These are phyloP conservation scores for Talaromyces sp. DNA, from an alignment of 2,329 filamentous ascomycete genomes.

Conservation along the genomic window DNA sequence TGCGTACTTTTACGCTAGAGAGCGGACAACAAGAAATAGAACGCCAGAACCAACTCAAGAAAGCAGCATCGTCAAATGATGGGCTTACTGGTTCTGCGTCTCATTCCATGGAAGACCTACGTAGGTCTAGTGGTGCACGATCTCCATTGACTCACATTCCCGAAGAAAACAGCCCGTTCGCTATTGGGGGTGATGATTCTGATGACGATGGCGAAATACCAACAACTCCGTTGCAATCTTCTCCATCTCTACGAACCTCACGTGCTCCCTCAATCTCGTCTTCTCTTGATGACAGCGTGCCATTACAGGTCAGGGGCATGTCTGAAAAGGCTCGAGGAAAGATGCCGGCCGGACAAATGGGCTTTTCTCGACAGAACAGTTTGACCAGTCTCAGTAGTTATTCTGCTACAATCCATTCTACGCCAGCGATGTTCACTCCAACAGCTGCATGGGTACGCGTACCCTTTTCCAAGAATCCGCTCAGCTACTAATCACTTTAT, in stretches of 20 bases:
- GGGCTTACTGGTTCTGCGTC: constrained; percentile 35
- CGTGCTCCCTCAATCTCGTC: constrained; percentile 67
- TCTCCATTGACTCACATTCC: constrained; percentile 65
- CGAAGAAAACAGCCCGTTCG: constrained; percentile 76
- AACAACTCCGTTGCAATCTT: constrained; percentile 59
- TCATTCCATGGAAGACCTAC: constrained; percentile 41
- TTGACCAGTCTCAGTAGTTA: constrained; percentile 72
- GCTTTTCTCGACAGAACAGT: constrained; percentile 87
- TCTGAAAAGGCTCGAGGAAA: constrained; percentile 96
- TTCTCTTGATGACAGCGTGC: constrained; percentile 72
- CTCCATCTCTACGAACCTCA: constrained; percentile 52
- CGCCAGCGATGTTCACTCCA: constrained; percentile 64
- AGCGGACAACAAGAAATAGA: constrained; percentile 90
- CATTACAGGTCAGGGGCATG: constrained; percentile 82
- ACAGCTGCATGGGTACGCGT: constrained; percentile 66
- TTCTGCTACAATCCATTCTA: constrained; percentile 56
- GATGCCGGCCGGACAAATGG: constrained; percentile 77
- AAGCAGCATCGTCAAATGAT: constrained; percentile 54
- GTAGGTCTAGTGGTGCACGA: constrained; percentile 49
- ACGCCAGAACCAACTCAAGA: constrained; percentile 65
- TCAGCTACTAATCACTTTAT: constrained; percentile 20
- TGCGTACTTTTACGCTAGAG: constrained; percentile 85
- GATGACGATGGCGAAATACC: constrained; percentile 59
- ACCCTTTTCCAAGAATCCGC: not conserved
- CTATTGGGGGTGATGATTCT: constrained; percentile 76